Percentiles rank a stretch among this genome's conserved stretches.
phyloP scores from a whole-genome alignment of 768 basidiomycete genomes.

The Coprinopsis marcescibilis region DNA sequence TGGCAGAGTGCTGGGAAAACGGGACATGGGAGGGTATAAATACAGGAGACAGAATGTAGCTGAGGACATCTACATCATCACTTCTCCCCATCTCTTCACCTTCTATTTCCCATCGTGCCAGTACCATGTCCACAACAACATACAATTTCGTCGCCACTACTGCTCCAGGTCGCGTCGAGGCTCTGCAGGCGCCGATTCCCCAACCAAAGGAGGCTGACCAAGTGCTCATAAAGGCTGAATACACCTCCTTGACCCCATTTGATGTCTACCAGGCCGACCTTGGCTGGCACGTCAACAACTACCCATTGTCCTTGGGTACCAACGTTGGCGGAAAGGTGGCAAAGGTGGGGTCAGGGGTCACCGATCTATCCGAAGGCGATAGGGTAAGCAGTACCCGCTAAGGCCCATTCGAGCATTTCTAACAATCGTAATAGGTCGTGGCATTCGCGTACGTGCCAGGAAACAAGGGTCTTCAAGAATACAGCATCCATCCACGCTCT shows the following conservation, averaged over 20 bases:
- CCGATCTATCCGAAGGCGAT: conserved; percentile 32
- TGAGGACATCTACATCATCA: too few species aligned
- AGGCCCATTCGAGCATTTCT: not conserved
- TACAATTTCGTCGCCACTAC: conserved; percentile 38
- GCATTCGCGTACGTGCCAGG: conserved; percentile 23
- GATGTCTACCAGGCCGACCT: conserved; percentile 35
- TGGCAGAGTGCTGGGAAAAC: too few species aligned
- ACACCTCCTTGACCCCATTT: conserved; percentile 33
- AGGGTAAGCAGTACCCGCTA: conserved; percentile 22
- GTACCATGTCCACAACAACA: conserved; percentile 31
- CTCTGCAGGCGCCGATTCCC: conserved; percentile 29
- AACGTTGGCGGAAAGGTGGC: conserved; percentile 33
- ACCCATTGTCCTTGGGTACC: conserved; percentile 33
- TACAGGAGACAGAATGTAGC: too few species aligned
- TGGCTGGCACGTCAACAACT: conserved; percentile 23
- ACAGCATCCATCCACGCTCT: conserved; percentile 23
- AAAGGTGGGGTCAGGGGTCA: conserved; percentile 29
- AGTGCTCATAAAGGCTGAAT: conserved; percentile 36
- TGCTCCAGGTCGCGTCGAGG: conserved; percentile 29
- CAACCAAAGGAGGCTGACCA: conserved; percentile 27
- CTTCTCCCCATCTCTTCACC: too few species aligned
- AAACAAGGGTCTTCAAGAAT: conserved; percentile 33
- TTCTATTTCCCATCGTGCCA: too few species aligned
- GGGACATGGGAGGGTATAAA: too few species aligned
- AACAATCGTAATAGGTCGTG: conserved; percentile 15